Conservation (phyloP, 2,329 filamentous ascomycete genomes). For the Alternaria burnsii region DNA sequence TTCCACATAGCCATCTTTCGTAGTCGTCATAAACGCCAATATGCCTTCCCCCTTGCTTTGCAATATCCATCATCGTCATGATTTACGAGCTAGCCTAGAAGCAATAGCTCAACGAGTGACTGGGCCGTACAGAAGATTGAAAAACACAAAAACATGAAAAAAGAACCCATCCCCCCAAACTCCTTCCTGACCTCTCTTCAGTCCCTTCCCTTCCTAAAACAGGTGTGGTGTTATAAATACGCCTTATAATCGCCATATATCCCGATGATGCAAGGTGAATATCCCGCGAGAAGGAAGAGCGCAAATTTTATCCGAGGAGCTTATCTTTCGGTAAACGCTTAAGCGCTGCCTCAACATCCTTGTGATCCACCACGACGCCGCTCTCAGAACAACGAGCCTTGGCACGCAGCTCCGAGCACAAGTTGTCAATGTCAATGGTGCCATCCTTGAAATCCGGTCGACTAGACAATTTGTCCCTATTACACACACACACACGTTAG, state of each 20-base stretch:
- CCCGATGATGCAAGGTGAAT: no score
- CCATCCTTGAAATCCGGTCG: slow-evolving; percentile 89
- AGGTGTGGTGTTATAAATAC: no score
- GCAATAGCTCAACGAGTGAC: slow-evolving; percentile 12
- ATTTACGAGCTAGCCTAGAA: neutral
- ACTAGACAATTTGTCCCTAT: slow-evolving; percentile 87
- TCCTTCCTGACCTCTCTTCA: no score
- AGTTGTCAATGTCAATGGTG: slow-evolving; percentile 90
- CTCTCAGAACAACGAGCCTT: slow-evolving; percentile 95
- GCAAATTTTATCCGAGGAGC: slow-evolving; percentile 6
- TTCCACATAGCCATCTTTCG: neutral
- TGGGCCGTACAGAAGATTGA: neutral
- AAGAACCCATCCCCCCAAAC: no score
- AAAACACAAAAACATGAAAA: no score
- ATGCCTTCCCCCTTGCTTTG: neutral
- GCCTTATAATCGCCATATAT: no score
- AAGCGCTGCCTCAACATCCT: slow-evolving; percentile 77
- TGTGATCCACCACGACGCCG: slow-evolving; percentile 87
- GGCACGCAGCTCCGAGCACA: slow-evolving; percentile 91
- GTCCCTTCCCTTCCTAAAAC: no score
- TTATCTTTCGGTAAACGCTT: slow-evolving; percentile 54
- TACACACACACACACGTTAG: slow-evolving; percentile 43
- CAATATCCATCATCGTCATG: neutral
- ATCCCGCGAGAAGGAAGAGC: no score
- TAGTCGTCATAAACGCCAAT: neutral